Evolutionary conservation across 2,329 filamentous ascomycete genomes (phyloP).

Genomic region (Cadophora luteo-olivacea): DNA sequence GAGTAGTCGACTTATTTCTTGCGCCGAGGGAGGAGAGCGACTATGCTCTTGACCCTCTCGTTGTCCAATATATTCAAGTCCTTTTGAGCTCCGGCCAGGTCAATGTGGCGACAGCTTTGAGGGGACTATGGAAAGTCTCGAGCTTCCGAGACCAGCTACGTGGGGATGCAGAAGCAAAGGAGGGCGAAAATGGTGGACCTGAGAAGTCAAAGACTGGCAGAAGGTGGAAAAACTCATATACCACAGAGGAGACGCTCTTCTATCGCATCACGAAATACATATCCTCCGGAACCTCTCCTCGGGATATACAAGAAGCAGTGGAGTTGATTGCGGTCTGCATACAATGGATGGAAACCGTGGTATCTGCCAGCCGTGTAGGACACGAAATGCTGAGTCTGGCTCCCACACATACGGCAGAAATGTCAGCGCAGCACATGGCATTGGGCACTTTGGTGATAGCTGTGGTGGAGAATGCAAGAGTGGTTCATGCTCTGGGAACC

Average conservation of each 20-base stretch:
- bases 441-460: conserved; percentile 69
- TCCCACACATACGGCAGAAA: conserved; percentile 55
- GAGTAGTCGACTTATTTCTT: conserved; percentile 65
- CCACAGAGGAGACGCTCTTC: conserved; percentile 46
- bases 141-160: conserved; percentile 32
- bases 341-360: conserved; percentile 65
- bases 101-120: conserved; percentile 61
- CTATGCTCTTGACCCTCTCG: conserved; percentile 61
- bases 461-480: conserved; percentile 63
- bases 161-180: conserved; percentile 18
- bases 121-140: conserved; percentile 61
- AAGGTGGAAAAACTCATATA: conserved; percentile 64
- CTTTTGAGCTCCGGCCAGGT: conserved; percentile 59
- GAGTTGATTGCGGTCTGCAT: conserved; percentile 57
- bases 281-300: conserved; percentile 56
- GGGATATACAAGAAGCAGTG: conserved; percentile 54
- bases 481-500: conserved; percentile 60
- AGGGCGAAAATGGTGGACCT: conserved; percentile 33
- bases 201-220: conserved; percentile 30
- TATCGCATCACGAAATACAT: conserved; percentile 43
- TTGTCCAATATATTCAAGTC: conserved; percentile 64
- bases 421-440: conserved; percentile 67
- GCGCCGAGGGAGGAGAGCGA: conserved; percentile 55
- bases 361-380: conserved; percentile 56
- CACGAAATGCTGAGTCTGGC: conserved; percentile 51